Conservation (phyloP, 306 rosid species). For the Cicer cuneatum region DNA sequence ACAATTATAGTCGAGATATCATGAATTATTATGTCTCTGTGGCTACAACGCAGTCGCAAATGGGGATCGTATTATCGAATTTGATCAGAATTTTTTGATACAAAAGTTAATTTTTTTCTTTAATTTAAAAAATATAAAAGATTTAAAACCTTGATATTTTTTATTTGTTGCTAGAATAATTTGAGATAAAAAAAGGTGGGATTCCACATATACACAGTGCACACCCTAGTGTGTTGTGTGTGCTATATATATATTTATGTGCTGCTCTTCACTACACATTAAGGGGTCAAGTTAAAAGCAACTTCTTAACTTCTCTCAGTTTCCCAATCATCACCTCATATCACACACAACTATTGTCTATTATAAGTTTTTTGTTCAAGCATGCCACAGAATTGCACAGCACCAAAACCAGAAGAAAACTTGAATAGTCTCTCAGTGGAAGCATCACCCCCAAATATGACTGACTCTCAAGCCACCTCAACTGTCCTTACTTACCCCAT, state of each 20-base stretch:
- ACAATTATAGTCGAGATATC: neutral
- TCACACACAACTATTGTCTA: conserved; percentile 9
- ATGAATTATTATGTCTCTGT: neutral
- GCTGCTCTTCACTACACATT: conserved; percentile 48
- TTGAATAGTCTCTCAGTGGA: conserved; percentile 42
- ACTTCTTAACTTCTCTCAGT: conserved; percentile 56
- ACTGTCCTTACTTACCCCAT: conserved; percentile 58
- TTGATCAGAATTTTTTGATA: no score
- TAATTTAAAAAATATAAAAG: no score
- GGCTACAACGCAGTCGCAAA: neutral
- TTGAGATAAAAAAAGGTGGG: conserved; percentile 53
- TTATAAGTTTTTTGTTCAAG: conserved; percentile 38
- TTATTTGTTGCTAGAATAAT: conserved; percentile 49
- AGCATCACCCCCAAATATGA: conserved; percentile 51
- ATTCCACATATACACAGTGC: conserved; percentile 54
- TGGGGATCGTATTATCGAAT: neutral
- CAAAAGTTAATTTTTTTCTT: no score
- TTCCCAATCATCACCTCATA: conserved; percentile 38
- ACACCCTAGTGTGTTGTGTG: conserved; percentile 46
- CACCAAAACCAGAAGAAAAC: conserved; percentile 60
- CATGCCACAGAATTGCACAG: conserved; percentile 64
- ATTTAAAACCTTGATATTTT: neutral
- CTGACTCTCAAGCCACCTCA: conserved; percentile 50
- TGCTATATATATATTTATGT: conserved; percentile 61
- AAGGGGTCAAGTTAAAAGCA: conserved; percentile 56